Base-by-base conservation (phyloP, 176 grass and related monocot genomes). In the Phragmites australis region DNA sequence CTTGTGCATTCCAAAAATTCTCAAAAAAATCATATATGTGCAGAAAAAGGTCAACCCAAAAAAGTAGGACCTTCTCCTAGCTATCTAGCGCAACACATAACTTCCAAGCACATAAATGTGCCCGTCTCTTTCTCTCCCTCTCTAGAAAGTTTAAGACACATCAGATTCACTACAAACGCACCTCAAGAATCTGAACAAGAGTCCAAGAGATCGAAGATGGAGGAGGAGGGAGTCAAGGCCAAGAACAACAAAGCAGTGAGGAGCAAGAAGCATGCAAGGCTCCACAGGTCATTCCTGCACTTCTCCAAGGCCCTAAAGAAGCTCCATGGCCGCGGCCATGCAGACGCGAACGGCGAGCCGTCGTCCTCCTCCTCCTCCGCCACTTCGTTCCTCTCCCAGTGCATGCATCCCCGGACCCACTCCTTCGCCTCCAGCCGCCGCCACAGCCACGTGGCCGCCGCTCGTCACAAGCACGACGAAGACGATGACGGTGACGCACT, bases 401-500 rank as follows among this genome's bases (percentile, higher is more conserved):
- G 84, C 70, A 81, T 81, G 77, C 77, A 87, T 17, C 84, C 84
- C 11, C 69, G 84, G 70, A 87, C 84, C n/a, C 42, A 66, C 16
- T 87, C 84, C 77, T 87, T 87, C 30, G 62, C 61, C 41, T 29
- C 51, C 5, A 22, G 11, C 30, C 61, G 9, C 50, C 84, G 27
- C 17, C 68, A 46, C 51, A 54, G 64, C 64, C 53, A 55, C 39
- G 64, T 55, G 29, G 46, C 51, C 6, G 40, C 29, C 8, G 26
- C 14, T 27, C 17, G 7, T 21, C 2, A 17, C 11, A 12, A 3
- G 22, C 10, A 8, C 30, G 65, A 31, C 4, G 23, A 32, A 15
- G 37, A 25, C 23, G 54, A 17, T 8, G 70, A 8, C 11, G 16
- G 3, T 0, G 49, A 14, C 77, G 59, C 75, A 3, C 87, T 83